Conservation (phyloP, 2,329 filamentous ascomycete species). For the Stachybotrys elegans region DNA sequence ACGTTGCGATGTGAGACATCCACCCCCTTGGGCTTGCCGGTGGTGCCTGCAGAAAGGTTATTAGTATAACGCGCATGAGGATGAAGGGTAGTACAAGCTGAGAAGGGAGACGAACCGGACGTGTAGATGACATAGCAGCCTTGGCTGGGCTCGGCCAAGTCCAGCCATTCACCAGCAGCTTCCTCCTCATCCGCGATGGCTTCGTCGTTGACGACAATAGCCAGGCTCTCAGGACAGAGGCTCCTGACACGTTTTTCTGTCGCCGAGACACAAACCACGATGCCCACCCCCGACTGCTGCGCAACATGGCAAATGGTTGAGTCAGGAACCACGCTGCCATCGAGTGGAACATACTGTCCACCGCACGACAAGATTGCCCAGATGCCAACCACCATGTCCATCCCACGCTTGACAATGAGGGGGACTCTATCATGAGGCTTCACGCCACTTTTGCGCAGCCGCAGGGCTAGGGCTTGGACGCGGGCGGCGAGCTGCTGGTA, state of each 20-base stretch:
- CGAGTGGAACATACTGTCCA: conserved; percentile 55
- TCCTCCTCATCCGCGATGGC: not conserved
- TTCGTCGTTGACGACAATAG: conserved; percentile 24
- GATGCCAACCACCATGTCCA: conserved; percentile 54
- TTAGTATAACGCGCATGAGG: conserved; percentile 3
- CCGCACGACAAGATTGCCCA: conserved; percentile 51
- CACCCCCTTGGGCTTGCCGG: conserved; percentile 53
- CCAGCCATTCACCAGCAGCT: conserved; percentile 11
- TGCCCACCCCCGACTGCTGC: conserved; percentile 35
- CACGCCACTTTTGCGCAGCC: conserved; percentile 33
- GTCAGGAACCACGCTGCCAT: conserved; percentile 48
- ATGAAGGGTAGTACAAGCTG: too few species aligned
- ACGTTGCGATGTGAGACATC: conserved; percentile 52
- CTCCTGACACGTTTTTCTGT: conserved; percentile 26
- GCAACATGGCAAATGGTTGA: conserved; percentile 44
- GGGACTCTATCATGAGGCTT: conserved; percentile 41
- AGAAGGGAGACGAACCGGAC: conserved; percentile 32
- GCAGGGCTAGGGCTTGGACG: conserved; percentile 35
- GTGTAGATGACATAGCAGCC: conserved; percentile 50
- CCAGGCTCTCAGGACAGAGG: conserved; percentile 16
- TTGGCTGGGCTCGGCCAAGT: conserved; percentile 27
- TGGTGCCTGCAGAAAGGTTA: conserved; percentile 35
- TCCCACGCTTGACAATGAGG: conserved; percentile 49
- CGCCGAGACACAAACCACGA: conserved; percentile 42
- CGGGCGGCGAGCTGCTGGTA: conserved; percentile 38